A percentile compares a stretch with the other conserved stretches of the same genome.
phyloP scores from a whole-genome alignment of 202 grass and related monocot species.

The Panicum hallii region DNA sequence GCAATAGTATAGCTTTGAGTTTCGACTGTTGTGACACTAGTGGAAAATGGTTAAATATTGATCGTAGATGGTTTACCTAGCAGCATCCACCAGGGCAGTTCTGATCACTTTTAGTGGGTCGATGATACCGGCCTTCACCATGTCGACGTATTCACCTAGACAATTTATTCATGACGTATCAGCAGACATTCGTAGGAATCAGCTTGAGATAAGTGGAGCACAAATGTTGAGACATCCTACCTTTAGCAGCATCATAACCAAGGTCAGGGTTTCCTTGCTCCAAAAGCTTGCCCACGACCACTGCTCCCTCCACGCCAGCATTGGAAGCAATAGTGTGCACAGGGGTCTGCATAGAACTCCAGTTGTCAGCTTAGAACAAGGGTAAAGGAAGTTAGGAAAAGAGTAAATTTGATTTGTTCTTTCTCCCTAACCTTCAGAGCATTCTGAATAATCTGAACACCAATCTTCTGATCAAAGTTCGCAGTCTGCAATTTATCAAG shows the following conservation, averaged over 20 bases:
- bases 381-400: neutral
- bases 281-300: constrained; percentile 95
- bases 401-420: neutral
- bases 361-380: constrained; percentile 8
- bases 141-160: constrained; percentile 91
- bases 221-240: constrained; percentile 38
- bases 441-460: constrained; percentile 99
- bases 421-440: constrained; percentile 73
- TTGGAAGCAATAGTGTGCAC: constrained; percentile 90
- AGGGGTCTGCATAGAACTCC: constrained; percentile 63
- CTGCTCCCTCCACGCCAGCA: constrained; percentile 93
- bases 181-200: constrained; percentile 9
- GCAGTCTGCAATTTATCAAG: constrained; percentile 81
- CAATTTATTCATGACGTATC: constrained; percentile 9
- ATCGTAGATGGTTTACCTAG: constrained; percentile 58
- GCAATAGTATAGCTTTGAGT: neutral
- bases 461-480: constrained; percentile 98
- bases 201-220: neutral
- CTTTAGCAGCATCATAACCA: constrained; percentile 97
- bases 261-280: constrained; percentile 90
- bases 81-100: constrained; percentile 96
- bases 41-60: neutral
- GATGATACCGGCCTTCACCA: constrained; percentile 96
- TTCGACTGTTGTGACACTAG: too few species aligned
- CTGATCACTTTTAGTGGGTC: constrained; percentile 97